Conservation (phyloP, 345 rosid species). For the Murraya paniculata region DNA sequence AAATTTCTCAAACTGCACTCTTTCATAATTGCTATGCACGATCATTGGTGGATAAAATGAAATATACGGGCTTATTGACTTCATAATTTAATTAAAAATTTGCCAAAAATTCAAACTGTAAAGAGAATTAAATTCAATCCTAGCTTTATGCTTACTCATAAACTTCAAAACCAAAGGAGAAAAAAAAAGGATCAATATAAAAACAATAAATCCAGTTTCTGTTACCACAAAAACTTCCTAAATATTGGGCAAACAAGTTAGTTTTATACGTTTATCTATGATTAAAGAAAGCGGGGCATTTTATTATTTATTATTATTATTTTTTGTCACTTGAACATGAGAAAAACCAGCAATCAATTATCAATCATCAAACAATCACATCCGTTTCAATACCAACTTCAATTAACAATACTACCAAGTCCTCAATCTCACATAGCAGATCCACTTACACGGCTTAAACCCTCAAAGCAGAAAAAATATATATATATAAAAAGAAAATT, state of each 20-base stretch:
- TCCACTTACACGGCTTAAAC: slow-evolving; percentile 12
- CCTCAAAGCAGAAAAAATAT: not conserved
- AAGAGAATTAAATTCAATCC: not conserved
- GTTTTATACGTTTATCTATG: not conserved
- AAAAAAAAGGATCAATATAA: not conserved
- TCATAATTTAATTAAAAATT: not conserved
- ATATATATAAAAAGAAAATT: not conserved
- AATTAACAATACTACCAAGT: slow-evolving; percentile 1
- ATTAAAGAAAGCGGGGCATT: not conserved
- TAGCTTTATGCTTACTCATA: not conserved
- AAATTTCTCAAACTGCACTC: slow-evolving; percentile 14
- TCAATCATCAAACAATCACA: not conserved
- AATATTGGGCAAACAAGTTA: not conserved
- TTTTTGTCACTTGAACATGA: not conserved
- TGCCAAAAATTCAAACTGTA: not conserved
- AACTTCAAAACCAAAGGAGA: not conserved
- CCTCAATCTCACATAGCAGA: slow-evolving; percentile 16
- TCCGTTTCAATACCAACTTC: not conserved
- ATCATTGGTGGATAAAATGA: not conserved
- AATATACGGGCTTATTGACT: not conserved
- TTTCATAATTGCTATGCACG: slow-evolving; percentile 2
- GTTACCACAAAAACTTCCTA: not conserved
- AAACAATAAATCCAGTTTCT: not conserved
- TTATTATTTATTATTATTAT: no score
- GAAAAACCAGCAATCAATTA: not conserved